These are phyloP conservation scores for Oropetium thomaeum DNA, from an alignment of 176 grass and related monocot species.

Conservation along the genomic window DNA sequence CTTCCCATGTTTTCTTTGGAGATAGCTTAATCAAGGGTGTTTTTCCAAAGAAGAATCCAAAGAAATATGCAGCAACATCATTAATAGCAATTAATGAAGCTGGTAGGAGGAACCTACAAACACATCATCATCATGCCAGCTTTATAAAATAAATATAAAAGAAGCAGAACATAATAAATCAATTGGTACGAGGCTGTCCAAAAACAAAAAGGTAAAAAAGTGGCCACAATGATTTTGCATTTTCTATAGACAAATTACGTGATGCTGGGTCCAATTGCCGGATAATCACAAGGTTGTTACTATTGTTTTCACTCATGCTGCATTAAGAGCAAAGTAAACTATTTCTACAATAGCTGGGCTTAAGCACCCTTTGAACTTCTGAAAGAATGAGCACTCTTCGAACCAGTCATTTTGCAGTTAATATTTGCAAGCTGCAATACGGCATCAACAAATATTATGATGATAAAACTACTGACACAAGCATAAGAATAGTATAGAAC, in stretches of 20 bases:
- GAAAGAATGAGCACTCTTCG: not conserved
- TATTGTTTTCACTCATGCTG: not conserved
- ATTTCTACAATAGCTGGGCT: not conserved
- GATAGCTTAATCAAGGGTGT: constrained; percentile 94
- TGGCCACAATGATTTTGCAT: not conserved
- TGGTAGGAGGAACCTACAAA: constrained; percentile 79
- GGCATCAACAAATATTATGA: not conserved
- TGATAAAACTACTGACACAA: not conserved
- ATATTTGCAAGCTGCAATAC: not conserved
- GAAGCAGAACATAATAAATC: not conserved
- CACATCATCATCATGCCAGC: constrained; percentile 6
- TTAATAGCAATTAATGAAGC: constrained; percentile 86
- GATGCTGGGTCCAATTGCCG: not conserved
- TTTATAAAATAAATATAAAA: constrained; percentile 11
- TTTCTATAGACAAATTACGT: not conserved
- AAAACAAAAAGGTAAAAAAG: not conserved
- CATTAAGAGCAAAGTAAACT: not conserved
- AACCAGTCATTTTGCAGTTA: not conserved
- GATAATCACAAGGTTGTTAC: not conserved
- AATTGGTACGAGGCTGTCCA: not conserved
- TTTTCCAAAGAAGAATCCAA: constrained; percentile 94
- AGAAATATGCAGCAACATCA: constrained; percentile 91
- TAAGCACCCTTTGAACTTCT: not conserved
- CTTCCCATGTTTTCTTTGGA: constrained; percentile 94
- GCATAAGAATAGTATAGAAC: not conserved